Evolutionary conservation across 2,329 filamentous ascomycete genomes (phyloP).

Genomic region (Talaromyces sp.): DNA sequence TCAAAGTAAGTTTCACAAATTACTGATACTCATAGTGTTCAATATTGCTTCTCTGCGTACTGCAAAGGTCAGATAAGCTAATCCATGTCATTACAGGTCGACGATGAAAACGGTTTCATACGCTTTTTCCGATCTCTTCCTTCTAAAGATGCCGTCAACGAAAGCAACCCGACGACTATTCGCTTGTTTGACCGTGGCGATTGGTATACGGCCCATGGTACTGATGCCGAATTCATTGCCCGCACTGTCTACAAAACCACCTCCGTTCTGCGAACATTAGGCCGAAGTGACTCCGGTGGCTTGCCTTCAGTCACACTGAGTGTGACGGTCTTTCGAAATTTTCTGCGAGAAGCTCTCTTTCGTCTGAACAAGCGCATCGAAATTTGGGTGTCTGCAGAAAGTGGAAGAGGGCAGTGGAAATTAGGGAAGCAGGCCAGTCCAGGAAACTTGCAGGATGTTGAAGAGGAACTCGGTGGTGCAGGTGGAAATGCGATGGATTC

Average conservation of each 20-base stretch:
- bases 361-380: slow-evolving; percentile 87
- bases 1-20: slow-evolving; percentile 56
- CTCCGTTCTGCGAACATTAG: slow-evolving; percentile 87
- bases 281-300: slow-evolving; percentile 77
- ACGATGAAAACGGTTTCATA: slow-evolving; percentile 96
- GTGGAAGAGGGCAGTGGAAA: slow-evolving; percentile 83
- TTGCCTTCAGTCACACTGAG: slow-evolving; percentile 95
- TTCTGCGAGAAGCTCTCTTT: slow-evolving; percentile 90
- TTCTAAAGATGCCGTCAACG: slow-evolving; percentile 54
- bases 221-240: slow-evolving; percentile 50
- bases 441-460: slow-evolving; percentile 93
- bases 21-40: neutral
- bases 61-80: neutral
- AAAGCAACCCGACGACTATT: slow-evolving; percentile 54
- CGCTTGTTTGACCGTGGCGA: slow-evolving; percentile 92
- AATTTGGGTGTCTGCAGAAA: slow-evolving; percentile 74
- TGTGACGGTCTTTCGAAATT: slow-evolving; percentile 90
- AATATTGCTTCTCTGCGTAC: neutral
- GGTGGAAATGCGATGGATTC: slow-evolving; percentile 67
- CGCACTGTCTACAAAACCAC: slow-evolving; percentile 93
- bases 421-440: slow-evolving; percentile 88
- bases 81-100: slow-evolving; percentile 61
- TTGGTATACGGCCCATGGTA: slow-evolving; percentile 72
- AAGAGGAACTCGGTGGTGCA: slow-evolving; percentile 78
- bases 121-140: slow-evolving; percentile 90